These are phyloP conservation scores for Blastobotrys mokoenaii DNA, from an alignment of 805 yeast genomes.

Conservation along the genomic window DNA sequence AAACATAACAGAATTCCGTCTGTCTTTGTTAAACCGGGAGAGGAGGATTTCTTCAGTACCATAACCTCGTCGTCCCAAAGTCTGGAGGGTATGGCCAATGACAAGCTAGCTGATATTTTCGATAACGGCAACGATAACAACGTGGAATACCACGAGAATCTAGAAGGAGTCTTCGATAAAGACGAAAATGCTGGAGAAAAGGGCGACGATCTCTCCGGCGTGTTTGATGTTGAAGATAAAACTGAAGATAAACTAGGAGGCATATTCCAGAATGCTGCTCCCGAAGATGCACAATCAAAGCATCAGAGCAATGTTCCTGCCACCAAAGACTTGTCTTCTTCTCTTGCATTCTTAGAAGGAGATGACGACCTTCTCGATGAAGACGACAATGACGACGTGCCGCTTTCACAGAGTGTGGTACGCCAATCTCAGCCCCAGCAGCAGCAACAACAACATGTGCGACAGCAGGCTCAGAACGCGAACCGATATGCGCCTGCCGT, in stretches of 20 bases:
- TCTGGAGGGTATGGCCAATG: neutral
- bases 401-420: neutral
- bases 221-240: neutral
- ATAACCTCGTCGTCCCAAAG: neutral
- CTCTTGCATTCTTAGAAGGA: constrained; percentile 26
- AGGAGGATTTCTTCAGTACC: constrained; percentile 4
- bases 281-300: neutral
- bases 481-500: neutral
- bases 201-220: constrained; percentile 1
- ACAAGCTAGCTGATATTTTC: neutral
- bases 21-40: constrained; percentile 5
- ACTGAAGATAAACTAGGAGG: neutral
- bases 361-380: constrained; percentile 30
- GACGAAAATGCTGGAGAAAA: constrained; percentile 1
- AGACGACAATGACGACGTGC: constrained; percentile 13
- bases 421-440: constrained; percentile 1
- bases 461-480: neutral
- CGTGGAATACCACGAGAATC: neutral
- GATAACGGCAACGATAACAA: neutral
- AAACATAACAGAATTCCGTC: constrained; percentile 8
- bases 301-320: neutral
- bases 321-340: constrained; percentile 1
- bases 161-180: neutral
- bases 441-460: constrained; percentile 1
- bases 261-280: neutral